phyloP scores from a whole-genome alignment of 352 stramenopile genomes.

The Pythium insidiosum region DNA sequence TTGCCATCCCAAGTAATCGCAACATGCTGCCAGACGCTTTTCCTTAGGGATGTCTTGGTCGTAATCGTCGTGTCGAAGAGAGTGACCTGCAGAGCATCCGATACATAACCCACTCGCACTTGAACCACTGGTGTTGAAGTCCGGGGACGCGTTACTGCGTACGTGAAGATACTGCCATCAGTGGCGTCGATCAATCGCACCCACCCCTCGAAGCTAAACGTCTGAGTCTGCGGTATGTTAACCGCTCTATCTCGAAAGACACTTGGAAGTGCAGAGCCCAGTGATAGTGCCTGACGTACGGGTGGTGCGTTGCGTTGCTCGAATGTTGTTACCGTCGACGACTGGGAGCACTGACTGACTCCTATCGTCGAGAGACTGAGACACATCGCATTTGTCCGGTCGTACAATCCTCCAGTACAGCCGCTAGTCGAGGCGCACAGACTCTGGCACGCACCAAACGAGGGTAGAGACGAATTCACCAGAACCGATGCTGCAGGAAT shows the following conservation, averaged over 20 bases:
- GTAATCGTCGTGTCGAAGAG: slow-evolving; percentile 15
- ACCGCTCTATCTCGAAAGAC: no score
- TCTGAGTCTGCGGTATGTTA: no score
- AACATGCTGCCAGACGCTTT: slow-evolving; percentile 14
- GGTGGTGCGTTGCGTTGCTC: no score
- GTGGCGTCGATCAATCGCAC: slow-evolving; percentile 4
- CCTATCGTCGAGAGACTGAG: no score
- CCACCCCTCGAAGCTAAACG: slow-evolving; percentile 23
- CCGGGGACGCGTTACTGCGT: slow-evolving; percentile 6
- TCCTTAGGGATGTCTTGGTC: slow-evolving; percentile 6
- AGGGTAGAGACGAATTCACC: slow-evolving; percentile 3
- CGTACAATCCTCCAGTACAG: slow-evolving; percentile 8
- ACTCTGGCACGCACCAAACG: slow-evolving; percentile 10
- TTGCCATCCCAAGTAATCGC: slow-evolving; percentile 11
- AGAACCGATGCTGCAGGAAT: no score
- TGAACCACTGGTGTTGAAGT: no score
- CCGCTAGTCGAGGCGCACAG: not conserved
- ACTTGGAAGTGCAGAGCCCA: no score
- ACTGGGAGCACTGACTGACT: no score
- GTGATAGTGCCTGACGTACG: no score
- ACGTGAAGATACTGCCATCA: slow-evolving; percentile 22
- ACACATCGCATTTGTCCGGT: slow-evolving; percentile 10
- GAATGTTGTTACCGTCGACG: no score
- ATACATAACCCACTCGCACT: slow-evolving; percentile 10
- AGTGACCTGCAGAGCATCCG: slow-evolving; percentile 11